Base-by-base conservation (phyloP, 73 alveolate genomes). In the Paramecium sonneborni region DNA sequence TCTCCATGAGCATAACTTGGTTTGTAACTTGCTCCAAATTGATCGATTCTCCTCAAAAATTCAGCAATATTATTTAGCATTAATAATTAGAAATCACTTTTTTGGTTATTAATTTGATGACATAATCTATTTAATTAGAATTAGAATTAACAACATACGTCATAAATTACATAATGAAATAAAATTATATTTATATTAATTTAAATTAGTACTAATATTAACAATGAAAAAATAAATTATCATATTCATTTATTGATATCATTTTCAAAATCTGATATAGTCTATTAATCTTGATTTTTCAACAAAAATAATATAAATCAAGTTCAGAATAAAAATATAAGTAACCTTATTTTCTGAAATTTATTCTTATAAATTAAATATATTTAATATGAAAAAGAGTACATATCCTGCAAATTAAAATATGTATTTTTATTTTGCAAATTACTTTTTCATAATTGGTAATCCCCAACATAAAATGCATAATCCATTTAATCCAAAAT, bases 21-120 rank as follows among this genome's bases (percentile, higher is more conserved):
- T 39, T 74, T 74, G 37, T 37, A 74, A n/a, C 56, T 39, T n/a
- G 87, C 87, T 0, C 87, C 87, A 21, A 74, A 74, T 74, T 74
- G 20, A 38, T 74, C 87, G 6, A 62, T 62, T 32, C 84, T 62
- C 24, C 84, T 62, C 7, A 62, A 26, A 46, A 62, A 62, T 26
- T 62, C 84, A 41, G n/a, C 28, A 15, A 48, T 48, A 48, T 48
- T 48, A 41, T 41, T 41, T 8, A 41, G 11, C 57, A 41, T 41
- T 41, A 41, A 41, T n/a, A n/a, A n/a, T n/a, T 8, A 41, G 57
- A 41, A 41, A 41, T 41, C 57, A 8, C n/a, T 8, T 41, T 41
- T 41, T 41, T 41, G 11, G 11, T 8, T 7, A 52, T 52, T 52
- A 52, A 52, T 18, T 52, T 18, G 30, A 52, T 52, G 68, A 52